Evolutionary conservation across 371 early-diverging fungal species (phyloP), one percentile per base, ranked within the genome.

Genomic region (Rhizopus stolonifer): DNA sequence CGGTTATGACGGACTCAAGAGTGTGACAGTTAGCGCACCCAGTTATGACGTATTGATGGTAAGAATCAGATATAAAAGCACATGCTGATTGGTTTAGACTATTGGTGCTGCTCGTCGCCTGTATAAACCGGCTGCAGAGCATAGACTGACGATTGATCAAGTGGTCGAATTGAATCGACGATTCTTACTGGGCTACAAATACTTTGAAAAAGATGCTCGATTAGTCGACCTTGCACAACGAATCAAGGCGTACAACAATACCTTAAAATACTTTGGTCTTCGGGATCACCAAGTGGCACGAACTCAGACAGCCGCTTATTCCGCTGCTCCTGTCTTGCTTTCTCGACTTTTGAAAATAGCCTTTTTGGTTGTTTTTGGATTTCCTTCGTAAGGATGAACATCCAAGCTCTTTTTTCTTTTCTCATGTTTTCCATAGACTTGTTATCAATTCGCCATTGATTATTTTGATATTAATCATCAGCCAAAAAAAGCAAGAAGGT

Each of bases 261-360:
- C 82, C 48, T 69, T 93, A 36, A 75, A 74, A 32, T 84, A 86
- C 62, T 89, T 87, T 62, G 91, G 93, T 3, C 68, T 93, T 43
- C 82, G 81, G 4, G 93, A 93, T 63, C 92, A 92, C 67, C 90
- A 93, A 69, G 93, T 92, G 3, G 77, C 83, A 40, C 76, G 80
- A 13, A 87, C 88, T 31, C 60, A 70, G 2, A 66, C 86, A n/a
- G 72, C 72, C 15, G 65, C 78, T 7, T 47, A 67, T 4, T 60
- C 65, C n/a, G 91, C 89, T 4, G 55, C 81, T 21, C 57, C 57
- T 3, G 56, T 85, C 29, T 64, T 92, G 45, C 17, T 74, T 3
- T 61, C 64, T 21, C 82, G 91, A 2, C 49, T 82, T 3, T n/a
- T 73, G 1, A 72, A 80, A 65, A 58, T 89, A 8, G 5, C 80